Evolutionary conservation across 495 filamentous ascomycete species (phyloP).

Genomic region (Penicillium herquei): DNA sequence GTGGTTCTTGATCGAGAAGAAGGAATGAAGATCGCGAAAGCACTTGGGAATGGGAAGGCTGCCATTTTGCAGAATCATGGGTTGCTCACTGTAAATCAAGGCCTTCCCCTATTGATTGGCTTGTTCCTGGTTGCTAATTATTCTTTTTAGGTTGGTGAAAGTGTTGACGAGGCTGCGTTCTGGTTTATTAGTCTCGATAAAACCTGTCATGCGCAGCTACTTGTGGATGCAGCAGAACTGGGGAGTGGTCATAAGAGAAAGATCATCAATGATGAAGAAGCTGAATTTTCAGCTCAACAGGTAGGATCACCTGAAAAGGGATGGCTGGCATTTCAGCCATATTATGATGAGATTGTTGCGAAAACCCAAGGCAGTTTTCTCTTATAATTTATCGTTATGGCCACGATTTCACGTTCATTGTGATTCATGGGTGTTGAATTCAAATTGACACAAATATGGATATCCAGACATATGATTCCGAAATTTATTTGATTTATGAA

Average conservation of each 20-base stretch:
- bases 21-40: conserved; percentile 49
- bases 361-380: conserved; percentile 11
- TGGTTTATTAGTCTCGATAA: conserved; percentile 56
- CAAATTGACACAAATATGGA: too few relatives aligned
- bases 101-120: conserved; percentile 34
- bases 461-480: too few relatives aligned
- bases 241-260: conserved; percentile 48
- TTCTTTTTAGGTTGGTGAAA: background rate
- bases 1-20: conserved; percentile 56
- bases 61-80: conserved; percentile 60
- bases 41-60: conserved; percentile 54
- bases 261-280: conserved; percentile 25
- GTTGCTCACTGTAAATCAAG: conserved; percentile 50
- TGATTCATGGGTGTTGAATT: too few relatives aligned
- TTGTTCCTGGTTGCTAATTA: conserved; percentile 48
- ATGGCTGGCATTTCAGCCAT: conserved; percentile 16
- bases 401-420: too few relatives aligned
- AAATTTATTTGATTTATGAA: too few relatives aligned
- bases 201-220: conserved; percentile 56
- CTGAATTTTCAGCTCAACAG: conserved; percentile 10
- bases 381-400: background rate
- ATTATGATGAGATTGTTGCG: conserved; percentile 12
- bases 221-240: conserved; percentile 50
- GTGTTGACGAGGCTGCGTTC: conserved; percentile 4
- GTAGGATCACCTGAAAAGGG: conserved; percentile 13